Base-by-base conservation (phyloP, 2,329 filamentous ascomycete genomes). In the Talaromyces islandicus region DNA sequence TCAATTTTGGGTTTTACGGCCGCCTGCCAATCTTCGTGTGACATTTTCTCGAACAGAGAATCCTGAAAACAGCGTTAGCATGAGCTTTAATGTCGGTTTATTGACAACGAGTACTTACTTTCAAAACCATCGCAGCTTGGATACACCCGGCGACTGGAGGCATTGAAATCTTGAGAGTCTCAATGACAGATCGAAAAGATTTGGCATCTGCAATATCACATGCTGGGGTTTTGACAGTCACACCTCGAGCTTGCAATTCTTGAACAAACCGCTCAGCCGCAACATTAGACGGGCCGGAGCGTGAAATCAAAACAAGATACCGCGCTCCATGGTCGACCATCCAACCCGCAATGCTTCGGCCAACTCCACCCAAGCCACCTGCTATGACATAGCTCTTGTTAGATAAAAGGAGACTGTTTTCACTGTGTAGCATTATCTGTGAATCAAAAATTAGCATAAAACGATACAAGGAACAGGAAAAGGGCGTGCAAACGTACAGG, bases 261-360 rank as follows among this genome's bases (percentile, higher is more conserved):
- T 38, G 5, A 38, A 38, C 14, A n/a, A 38, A 38, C 14, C 17
- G 35, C n/a, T 38, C 9, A 38, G 5, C 6, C 5, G 17, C 35
- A 7, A 38, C 1, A 2, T 38, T n/a, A 38, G 35, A 38, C 3
- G 14, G 35, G 6, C 35, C 35, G 14, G 35, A 38, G 35, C 35
- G 35, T 38, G 71, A 73, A 24, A 70, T 67, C 11, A 74, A 52
- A 4, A 70, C 64, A 21, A 75, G 51, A 57, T 67, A 48, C 12
- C 66, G 59, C 10, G 70, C 71, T 7, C 73, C 72, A 55, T 65
- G 60, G 3, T 48, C 27, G 7, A 68, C 62, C 71, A 75, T 72
- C 69, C 68, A 75, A 11, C 65, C 50, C 51, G 62, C 64, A 24
- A 73, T 30, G 4, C 70, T 72, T 21, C 64, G 65, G 19, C 72